Evolutionary conservation across 1,139 yeast species (phyloP).

Genomic region (Suhomyces bolitotheri): DNA sequence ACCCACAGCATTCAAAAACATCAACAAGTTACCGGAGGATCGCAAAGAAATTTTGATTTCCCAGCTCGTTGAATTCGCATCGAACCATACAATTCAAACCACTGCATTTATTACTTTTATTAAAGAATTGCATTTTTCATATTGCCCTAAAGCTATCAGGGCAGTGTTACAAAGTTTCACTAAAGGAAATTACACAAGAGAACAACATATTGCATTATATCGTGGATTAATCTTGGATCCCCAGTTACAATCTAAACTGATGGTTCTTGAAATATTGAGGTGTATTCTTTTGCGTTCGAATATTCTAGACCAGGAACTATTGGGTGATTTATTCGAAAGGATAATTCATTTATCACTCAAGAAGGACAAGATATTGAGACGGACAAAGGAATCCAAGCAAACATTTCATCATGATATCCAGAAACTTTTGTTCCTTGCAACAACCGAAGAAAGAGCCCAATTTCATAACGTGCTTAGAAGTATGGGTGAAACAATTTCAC

Average conservation of each 20-base stretch:
- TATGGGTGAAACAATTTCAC: slow-evolving; percentile 33
- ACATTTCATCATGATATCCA: slow-evolving; percentile 21
- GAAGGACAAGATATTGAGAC: slow-evolving; percentile 6
- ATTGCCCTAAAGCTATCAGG: slow-evolving; percentile 4
- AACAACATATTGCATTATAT: slow-evolving; percentile 6
- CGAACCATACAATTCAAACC: not conserved
- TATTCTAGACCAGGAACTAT: slow-evolving; percentile 16
- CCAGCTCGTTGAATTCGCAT: slow-evolving; percentile 1
- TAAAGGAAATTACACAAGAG: not conserved
- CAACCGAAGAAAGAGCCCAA: slow-evolving; percentile 19
- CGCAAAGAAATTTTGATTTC: slow-evolving; percentile 1
- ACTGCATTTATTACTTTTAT: slow-evolving; percentile 1
- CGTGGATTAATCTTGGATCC: slow-evolving; percentile 7
- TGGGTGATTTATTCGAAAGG: slow-evolving; percentile 17
- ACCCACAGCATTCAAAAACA: slow-evolving; percentile 2
- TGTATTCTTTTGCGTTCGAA: slow-evolving; percentile 20
- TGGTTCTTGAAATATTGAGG: slow-evolving; percentile 26
- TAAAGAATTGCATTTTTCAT: slow-evolving; percentile 7
- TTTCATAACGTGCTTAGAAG: slow-evolving; percentile 32
- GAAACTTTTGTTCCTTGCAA: slow-evolving; percentile 15
- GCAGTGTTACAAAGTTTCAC: slow-evolving; percentile 1
- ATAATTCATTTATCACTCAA: slow-evolving; percentile 13
- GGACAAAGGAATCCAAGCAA: slow-evolving; percentile 5
- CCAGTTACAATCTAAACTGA: slow-evolving; percentile 18
- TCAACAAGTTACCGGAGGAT: slow-evolving; percentile 5